Evolutionary conservation across 208 protist genomes (phyloP), one percentile per base, ranked within the genome.

Genomic region (Endotrypanum monterogeii): DNA sequence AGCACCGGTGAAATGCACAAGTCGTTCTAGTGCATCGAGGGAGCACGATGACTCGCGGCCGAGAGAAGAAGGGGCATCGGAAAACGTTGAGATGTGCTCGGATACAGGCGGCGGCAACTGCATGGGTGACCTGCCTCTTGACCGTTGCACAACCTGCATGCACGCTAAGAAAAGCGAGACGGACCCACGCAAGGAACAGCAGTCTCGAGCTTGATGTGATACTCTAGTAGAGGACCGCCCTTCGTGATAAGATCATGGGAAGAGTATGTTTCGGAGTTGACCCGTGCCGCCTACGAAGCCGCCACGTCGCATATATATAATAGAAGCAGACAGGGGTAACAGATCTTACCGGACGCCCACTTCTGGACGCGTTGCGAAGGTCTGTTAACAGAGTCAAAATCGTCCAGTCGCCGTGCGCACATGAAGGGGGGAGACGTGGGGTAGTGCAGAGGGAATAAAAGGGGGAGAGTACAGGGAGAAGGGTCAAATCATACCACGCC

Each of bases 21-120:
- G 57, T 37, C 73, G 67, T 77, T 83, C 70, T 23, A 85, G 69
- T 16, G 82, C 82, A 54, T 85, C 71, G 25, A 80, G 63, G 25
- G 76, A 76, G 48, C 76, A 80, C 4, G 41, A n/a, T 23, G 63
- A 32, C 28, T 68, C 44, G 44, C 44, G 23, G 35, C 11, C n/a
- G 35, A 30, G 25, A 46, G 37, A 50, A 46, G 25, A 39, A 25
- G 63, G 18, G 28, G 63, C 11, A 28, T n/a, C 9, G 9, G 11
- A 20, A 16, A 44, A 8, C 14, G 63, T 39, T 48, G 60, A 30
- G 23, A 65, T 28, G 60, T 65, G 60, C 37, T 44, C 35, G n/a
- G 60, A 23, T 30, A 25, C 60, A 65, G 8, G 37, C 39, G 23
- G 28, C 28, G 37, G 60, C 23, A 23, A 28, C 60, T 48, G 60